Base-by-base conservation (phyloP, 768 basidiomycete species). In the Tulasnella sp. region DNA sequence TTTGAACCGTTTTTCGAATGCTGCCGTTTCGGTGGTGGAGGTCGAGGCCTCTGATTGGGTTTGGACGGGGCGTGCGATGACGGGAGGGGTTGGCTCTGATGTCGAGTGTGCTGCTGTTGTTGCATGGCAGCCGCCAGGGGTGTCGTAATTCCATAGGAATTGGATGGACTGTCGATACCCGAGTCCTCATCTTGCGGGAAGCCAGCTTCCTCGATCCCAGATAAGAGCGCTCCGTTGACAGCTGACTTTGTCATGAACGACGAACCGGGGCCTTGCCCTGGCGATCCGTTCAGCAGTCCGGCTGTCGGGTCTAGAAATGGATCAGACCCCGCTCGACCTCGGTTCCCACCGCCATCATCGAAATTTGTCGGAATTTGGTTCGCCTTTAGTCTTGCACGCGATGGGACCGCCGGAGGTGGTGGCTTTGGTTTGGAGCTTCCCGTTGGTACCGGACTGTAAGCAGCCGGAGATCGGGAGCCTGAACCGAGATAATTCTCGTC, bases 41-140 rank as follows among this genome's bases (percentile, higher is more conserved):
- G 46, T 26, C 39, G 37, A 20, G 75, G 51, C 18, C 32, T 69
- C 55, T 61, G 48, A 44, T 42, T 42, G 26, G 55, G 55, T 26
- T 32, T 61, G 5, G 42, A 32, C 32, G 73, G 13, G n/a, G n/a
- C 39, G 23, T 57, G 42, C 5, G 42, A 57, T 18, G 55, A 55
- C 20, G 75, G 61, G 18, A 76, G 57, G n/a, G 75, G 75, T 40
- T 76, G 75, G 37, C 75, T 76, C 26, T 76, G 75, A 51, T 76
- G 75, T 32, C 75, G 48, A 18, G 57, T 20, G 37, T 76, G 75
- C 39, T 72, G 71, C n/a, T 72, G 71, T 42, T 72, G 71, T 26
- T 40, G 71, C 71, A 46, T 72, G 71, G 71, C 71, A 6, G 71
- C 37, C 10, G 71, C 71, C 71, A 46, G 9, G 16, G 44, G 61